A percentile compares a stretch with the other conserved stretches of the same genome.
phyloP scores from a whole-genome alignment of 2,329 filamentous ascomycete genomes.

The Paecilomyces fulvus region DNA sequence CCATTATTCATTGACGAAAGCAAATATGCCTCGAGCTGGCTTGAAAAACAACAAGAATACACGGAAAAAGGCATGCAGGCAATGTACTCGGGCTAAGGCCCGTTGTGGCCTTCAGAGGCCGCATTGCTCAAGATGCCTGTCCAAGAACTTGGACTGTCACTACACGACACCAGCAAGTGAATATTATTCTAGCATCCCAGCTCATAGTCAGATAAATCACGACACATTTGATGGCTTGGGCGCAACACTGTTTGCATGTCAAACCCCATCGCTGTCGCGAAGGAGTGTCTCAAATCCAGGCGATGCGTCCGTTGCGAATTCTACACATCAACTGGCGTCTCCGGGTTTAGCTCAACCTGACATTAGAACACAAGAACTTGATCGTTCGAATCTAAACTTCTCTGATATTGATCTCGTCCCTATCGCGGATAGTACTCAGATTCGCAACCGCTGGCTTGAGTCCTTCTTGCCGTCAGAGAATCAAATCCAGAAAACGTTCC shows the following conservation, averaged over 20 bases:
- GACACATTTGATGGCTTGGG: neutral
- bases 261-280: neutral
- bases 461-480: constrained; percentile 12
- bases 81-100: constrained; percentile 5
- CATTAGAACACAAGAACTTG: neutral
- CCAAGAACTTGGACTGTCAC: constrained; percentile 3
- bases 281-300: neutral
- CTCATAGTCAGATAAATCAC: neutral
- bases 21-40: neutral
- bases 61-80: constrained; percentile 6
- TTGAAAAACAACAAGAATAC: neutral
- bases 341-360: constrained; percentile 5
- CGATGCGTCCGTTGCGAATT: neutral
- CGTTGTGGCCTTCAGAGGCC: constrained; percentile 5
- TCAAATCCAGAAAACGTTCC: constrained; percentile 13
- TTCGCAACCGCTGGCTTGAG: constrained; percentile 20
- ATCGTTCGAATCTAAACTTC: constrained; percentile 6
- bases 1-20: neutral
- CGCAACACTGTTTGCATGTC: neutral
- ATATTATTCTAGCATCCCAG: neutral
- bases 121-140: constrained; percentile 5
- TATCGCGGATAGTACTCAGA: constrained; percentile 13
- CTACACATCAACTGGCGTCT: neutral
- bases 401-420: constrained; percentile 8
- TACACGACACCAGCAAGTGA: constrained; percentile 1